Percentiles rank a stretch among this genome's conserved stretches.
These are phyloP conservation scores for Homolaphlyctis polyrhiza DNA, from an alignment of 371 early-diverging fungal genomes.

Conservation along the genomic window DNA sequence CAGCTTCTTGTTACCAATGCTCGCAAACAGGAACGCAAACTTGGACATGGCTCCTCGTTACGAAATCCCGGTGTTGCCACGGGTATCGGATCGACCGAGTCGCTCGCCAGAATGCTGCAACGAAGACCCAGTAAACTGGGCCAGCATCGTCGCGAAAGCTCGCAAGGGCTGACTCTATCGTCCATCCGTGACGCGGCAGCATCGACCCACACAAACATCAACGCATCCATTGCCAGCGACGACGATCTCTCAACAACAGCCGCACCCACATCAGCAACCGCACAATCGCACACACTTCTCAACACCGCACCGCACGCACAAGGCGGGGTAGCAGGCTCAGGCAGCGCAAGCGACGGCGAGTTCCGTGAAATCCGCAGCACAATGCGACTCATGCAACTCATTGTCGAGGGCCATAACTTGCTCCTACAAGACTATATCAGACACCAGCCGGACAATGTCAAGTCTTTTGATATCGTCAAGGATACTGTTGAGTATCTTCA, in stretches of 20 bases:
- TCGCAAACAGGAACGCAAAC: neutral
- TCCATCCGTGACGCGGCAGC: too few relatives aligned
- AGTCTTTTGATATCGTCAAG: constrained; percentile 50
- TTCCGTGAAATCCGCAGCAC: constrained; percentile 32
- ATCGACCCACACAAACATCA: too few relatives aligned
- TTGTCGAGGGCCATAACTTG: constrained; percentile 56
- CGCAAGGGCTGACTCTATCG: too few relatives aligned
- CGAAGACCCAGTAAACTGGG: too few relatives aligned
- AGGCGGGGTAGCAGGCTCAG: constrained; percentile 18
- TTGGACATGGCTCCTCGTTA: too few relatives aligned
- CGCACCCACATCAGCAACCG: too few relatives aligned
- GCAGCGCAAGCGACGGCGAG: constrained; percentile 28
- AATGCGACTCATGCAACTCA: constrained; percentile 49
- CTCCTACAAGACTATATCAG: constrained; percentile 48
- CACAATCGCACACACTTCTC: neutral
- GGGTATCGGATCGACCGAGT: neutral
- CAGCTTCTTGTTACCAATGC: constrained; percentile 4
- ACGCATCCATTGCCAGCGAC: too few relatives aligned
- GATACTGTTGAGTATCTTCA: constrained; percentile 53
- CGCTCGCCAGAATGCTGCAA: too few relatives aligned
- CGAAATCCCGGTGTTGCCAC: too few relatives aligned
- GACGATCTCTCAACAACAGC: too few relatives aligned
- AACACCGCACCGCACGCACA: neutral
- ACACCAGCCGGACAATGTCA: constrained; percentile 52
- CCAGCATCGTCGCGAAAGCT: too few relatives aligned